Evolutionary conservation across 1,284 basidiomycete genomes (phyloP), one percentile per base, ranked within the genome.

Genomic region (Pseudozyma pruni): DNA sequence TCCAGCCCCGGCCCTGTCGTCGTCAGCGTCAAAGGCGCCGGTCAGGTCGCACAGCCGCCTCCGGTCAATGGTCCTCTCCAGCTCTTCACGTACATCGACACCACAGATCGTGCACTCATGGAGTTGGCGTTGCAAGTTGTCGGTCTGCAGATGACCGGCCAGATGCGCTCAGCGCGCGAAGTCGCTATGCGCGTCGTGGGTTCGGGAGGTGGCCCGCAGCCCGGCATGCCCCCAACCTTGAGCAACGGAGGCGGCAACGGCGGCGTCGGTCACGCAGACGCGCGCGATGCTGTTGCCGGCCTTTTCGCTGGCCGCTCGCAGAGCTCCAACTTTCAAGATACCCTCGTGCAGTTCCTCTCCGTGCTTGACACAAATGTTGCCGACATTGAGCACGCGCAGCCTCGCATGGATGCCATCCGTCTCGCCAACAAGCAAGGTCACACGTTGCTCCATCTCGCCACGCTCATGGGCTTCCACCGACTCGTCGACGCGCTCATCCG

Each of bases 101-200:
- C 93, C 62, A 90, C 91, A 13, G 93, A 96, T 78, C 86, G 92
- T 51, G 89, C 91, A 14, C 85, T 97, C 88, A 94, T 96, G 93
- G 94, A 96, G 82, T 87, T 96, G 53, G 94, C 94, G 44, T 85
- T 97, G 8, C 93, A 95, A 80, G 93, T 96, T 9, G 93, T 97
- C 23, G 94, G 94, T 2, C 85, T 96, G 67, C 94, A 95, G 85
- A 94, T 96, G 92, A 96, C 93, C 0, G 94, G 94, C 34, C 91
- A 93, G 79, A 90, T 95, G 50, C 92, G 95, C 75, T 91, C 94
- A 57, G 92, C 93, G 4, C 90, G 91, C 82, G 91, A 93, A 69
- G 90, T 95, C 38, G 94, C 94, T 16, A 83, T 85, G 78, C 78
- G 83, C 14, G 83, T 85, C 38, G 83, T 85, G 20, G 76, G 75